Evolutionary conservation across 2,329 filamentous ascomycete genomes (phyloP).

Genomic region (Exserohilum turcica): DNA sequence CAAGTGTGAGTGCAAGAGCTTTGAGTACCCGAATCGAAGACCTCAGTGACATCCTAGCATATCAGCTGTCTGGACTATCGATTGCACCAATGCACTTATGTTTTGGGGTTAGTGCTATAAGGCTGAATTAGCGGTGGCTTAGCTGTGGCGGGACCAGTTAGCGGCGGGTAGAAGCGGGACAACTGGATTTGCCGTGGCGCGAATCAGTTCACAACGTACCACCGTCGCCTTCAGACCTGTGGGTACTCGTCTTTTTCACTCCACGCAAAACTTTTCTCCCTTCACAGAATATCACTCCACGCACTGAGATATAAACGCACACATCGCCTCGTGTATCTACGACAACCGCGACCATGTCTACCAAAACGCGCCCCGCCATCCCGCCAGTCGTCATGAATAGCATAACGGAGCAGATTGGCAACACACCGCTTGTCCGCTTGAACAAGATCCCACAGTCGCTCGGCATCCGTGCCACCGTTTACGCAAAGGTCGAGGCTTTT

Average conservation of each 20-base stretch:
- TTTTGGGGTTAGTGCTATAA: slow-evolving; percentile 3
- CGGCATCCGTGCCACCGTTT: slow-evolving; percentile 86
- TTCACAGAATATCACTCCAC: neutral
- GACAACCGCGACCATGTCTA: slow-evolving; percentile 49
- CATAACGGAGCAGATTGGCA: slow-evolving; percentile 87
- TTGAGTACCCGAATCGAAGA: too few species aligned
- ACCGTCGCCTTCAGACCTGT: slow-evolving; percentile 5
- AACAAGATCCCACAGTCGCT: slow-evolving; percentile 92
- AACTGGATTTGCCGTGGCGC: slow-evolving; percentile 19
- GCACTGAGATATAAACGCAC: neutral
- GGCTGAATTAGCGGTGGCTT: slow-evolving; percentile 16
- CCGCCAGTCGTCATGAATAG: slow-evolving; percentile 65
- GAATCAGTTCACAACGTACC: slow-evolving; percentile 12
- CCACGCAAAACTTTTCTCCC: neutral
- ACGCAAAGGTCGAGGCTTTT: slow-evolving; percentile 90
- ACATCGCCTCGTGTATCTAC: neutral
- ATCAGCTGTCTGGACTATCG: neutral
- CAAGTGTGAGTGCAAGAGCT: too few species aligned
- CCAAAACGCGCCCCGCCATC: slow-evolving; percentile 55
- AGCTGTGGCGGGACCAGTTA: slow-evolving; percentile 4
- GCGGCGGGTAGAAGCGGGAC: slow-evolving; percentile 25
- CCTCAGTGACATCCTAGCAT: too few species aligned
- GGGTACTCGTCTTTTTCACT: slow-evolving; percentile 4
- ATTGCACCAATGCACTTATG: neutral
- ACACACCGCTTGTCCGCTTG: slow-evolving; percentile 91